Conservation (phyloP, 257 asterid genomes). For the Coffea canephora region DNA sequence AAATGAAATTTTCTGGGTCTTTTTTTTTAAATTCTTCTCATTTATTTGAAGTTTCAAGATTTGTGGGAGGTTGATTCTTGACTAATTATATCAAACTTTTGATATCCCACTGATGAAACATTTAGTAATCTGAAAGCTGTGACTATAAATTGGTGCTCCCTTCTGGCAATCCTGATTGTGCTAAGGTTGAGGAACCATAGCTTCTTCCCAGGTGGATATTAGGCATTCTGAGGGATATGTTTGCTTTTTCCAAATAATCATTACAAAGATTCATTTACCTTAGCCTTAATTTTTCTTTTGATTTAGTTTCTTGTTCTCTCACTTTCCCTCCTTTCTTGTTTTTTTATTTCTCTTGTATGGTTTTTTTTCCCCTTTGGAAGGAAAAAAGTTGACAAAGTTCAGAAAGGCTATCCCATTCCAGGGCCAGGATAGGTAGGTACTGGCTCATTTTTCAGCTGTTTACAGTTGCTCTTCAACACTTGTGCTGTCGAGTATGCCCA, state of each 20-base stretch:
- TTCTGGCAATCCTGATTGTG: not conserved
- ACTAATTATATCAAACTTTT: not conserved
- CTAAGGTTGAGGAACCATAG: conserved; percentile 21
- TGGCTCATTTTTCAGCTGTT: no score
- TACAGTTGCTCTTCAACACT: no score
- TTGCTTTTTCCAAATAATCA: not conserved
- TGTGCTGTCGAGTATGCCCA: no score
- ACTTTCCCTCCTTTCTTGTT: no score
- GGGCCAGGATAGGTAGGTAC: no score
- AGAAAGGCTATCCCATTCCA: no score
- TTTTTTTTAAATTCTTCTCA: no score
- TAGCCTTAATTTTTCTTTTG: not conserved
- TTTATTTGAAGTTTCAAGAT: not conserved
- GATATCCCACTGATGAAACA: conserved; percentile 16
- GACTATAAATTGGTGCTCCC: conserved; percentile 15
- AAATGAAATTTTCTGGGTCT: not conserved
- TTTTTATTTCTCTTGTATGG: no score
- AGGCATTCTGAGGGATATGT: conserved; percentile 26
- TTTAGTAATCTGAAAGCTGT: conserved; percentile 17
- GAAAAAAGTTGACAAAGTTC: no score
- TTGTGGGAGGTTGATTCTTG: not conserved
- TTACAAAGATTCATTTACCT: not conserved
- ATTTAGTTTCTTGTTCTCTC: no score
- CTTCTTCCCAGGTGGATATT: conserved; percentile 7
- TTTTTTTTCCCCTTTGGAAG: no score